Percentiles rank a stretch among this genome's conserved stretches.
Evolutionary conservation across 163 green algal genomes (phyloP).

Genomic region (Scenedesmus sp.): DNA sequence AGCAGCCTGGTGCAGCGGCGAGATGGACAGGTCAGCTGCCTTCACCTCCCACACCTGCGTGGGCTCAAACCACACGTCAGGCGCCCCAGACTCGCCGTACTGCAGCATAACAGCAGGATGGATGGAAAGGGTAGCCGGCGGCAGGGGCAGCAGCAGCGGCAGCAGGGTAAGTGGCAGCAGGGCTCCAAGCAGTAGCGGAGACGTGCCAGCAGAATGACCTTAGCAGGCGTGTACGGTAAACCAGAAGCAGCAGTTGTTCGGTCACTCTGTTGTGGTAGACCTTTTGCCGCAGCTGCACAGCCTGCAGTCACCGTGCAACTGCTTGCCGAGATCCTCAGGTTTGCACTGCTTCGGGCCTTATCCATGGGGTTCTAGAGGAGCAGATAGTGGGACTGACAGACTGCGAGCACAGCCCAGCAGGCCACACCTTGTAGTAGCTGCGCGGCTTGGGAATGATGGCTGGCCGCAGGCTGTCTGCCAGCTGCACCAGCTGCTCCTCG

Average conservation of each 20-base stretch:
- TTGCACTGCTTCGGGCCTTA: background rate
- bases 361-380: background rate
- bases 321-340: too few relatives aligned
- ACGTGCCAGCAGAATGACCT: background rate
- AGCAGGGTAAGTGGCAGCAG: background rate
- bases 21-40: constrained; percentile 96
- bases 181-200: background rate
- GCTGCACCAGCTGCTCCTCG: constrained; percentile 85
- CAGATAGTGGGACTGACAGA: background rate
- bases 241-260: too few relatives aligned
- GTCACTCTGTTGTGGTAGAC: too few relatives aligned
- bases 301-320: too few relatives aligned
- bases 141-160: background rate
- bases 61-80: constrained; percentile 96
- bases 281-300: too few relatives aligned
- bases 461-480: constrained; percentile 77
- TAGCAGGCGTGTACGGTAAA: too few relatives aligned
- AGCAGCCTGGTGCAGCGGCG: constrained; percentile 92
- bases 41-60: constrained; percentile 98
- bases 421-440: constrained; percentile 78
- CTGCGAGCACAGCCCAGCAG: background rate
- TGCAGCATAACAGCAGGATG: constrained; percentile 50
- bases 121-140: background rate
- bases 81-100: constrained; percentile 81
- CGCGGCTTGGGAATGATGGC: constrained; percentile 73